Base-by-base conservation (phyloP, 495 filamentous ascomycete species). In the Platismatia glauca region DNA sequence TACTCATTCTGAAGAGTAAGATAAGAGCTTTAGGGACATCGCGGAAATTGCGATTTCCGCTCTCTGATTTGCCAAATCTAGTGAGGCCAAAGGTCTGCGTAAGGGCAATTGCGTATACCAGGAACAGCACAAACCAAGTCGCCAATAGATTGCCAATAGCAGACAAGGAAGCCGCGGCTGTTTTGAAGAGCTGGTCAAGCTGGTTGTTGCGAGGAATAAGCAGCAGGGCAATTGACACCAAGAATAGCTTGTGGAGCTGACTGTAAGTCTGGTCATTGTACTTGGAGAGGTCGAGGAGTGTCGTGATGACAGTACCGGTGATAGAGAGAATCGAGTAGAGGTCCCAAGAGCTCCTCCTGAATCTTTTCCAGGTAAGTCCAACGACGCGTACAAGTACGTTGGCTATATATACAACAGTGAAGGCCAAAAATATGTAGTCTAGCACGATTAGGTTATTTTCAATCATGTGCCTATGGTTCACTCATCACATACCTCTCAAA, bases 171-270 rank as follows among this genome's bases (percentile, higher is more conserved):
- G 94, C 94, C n/a, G 94, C 95, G 4, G 95, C 95, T 20, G 94
- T 99, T 75, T 99, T 99, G 84, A 97, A 99, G 8, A 99, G 85
- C 72, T 99, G 94, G 70, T 99, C 94, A 15, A 99, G 85, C 55
- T 96, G 91, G 66, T 99, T 94, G 73, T 97, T 99, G 8, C 94
- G 84, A 13, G 94, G 94, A 61, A 99, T 99, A 53, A 99, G 84
- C 63, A 99, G 79, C 27, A 97, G 81, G 1, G 94, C 86, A 63
- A 97, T 86, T 27, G 90, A 86, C 55, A 97, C 94, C 46, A 99
- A 78, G 71, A 96, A 96, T 22, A 95, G 82, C 73, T 97, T 97
- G 75, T 96, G 91, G 34, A 96, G 73, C 69, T 89, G 89, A 48
- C 84, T 77, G 68, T 90, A 91, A 20, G 82, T 80, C 55, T 84